These are phyloP conservation scores for Babesia divergens DNA, from an alignment of 169 alveolate genomes.

Conservation along the genomic window DNA sequence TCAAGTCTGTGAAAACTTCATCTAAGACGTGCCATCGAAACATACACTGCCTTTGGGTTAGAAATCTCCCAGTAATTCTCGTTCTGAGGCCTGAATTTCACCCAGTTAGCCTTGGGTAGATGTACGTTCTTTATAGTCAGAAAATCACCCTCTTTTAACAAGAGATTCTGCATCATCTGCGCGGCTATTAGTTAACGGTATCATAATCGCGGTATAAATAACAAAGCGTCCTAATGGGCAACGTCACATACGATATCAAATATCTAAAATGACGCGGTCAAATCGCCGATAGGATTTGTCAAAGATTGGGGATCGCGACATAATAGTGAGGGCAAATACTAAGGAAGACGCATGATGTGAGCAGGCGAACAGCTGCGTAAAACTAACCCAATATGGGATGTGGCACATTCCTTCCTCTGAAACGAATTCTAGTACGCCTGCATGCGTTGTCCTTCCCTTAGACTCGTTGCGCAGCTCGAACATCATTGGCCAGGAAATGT, in stretches of 20 bases:
- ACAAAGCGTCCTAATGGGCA: no score
- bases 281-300: no score
- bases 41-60: slow-evolving; percentile 91
- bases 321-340: no score
- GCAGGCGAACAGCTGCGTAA: background rate
- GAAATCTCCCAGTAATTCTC: slow-evolving; percentile 90
- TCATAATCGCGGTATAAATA: no score
- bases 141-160: slow-evolving; percentile 85
- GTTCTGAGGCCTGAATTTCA: slow-evolving; percentile 87
- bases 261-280: no score
- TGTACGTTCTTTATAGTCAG: slow-evolving; percentile 83
- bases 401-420: slow-evolving; percentile 93
- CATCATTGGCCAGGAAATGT: slow-evolving; percentile 86
- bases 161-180: slow-evolving; percentile 89
- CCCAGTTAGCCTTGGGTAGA: slow-evolving; percentile 87
- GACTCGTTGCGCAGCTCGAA: slow-evolving; percentile 76
- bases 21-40: background rate
- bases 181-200: no score
- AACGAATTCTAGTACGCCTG: slow-evolving; percentile 91
- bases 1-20: slow-evolving; percentile 69
- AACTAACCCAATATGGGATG: slow-evolving; percentile 88
- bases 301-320: no score
- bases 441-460: slow-evolving; percentile 80
- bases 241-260: no score
- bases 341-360: no score